These are phyloP conservation scores for Clavariopsis aquatica DNA, from an alignment of 495 filamentous ascomycete species.

Conservation along the genomic window DNA sequence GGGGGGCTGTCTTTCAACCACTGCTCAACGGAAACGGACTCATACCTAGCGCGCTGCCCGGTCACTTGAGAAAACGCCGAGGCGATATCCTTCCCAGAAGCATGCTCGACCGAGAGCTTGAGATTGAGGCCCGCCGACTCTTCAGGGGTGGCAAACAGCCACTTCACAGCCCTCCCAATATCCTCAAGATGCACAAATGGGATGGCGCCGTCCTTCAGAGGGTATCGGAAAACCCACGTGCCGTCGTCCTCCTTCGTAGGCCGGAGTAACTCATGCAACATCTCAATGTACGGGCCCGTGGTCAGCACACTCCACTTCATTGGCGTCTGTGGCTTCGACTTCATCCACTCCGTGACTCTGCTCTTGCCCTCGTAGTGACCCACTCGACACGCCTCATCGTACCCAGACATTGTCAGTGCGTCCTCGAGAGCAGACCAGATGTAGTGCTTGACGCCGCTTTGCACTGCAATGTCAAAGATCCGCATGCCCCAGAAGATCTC, in stretches of 20 bases:
- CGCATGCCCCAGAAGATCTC: conserved; percentile 60
- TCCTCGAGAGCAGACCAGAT: conserved; percentile 43
- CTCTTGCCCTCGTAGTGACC: conserved; percentile 62
- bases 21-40: conserved; percentile 9
- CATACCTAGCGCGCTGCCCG: conserved; percentile 23
- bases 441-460: conserved; percentile 55
- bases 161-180: conserved; percentile 16
- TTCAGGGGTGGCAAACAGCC: conserved; percentile 27
- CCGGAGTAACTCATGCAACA: conserved; percentile 44
- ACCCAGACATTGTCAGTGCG: conserved; percentile 49
- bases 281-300: conserved; percentile 58
- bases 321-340: conserved; percentile 44
- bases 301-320: conserved; percentile 56
- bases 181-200: conserved; percentile 33
- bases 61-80: conserved; percentile 23
- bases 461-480: conserved; percentile 56
- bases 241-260: conserved; percentile 17
- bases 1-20: neutral
- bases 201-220: conserved; percentile 25
- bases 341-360: conserved; percentile 55
- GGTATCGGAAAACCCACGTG: conserved; percentile 20
- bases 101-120: conserved; percentile 20
- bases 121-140: conserved; percentile 17
- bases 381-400: conserved; percentile 49
- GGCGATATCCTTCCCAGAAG: conserved; percentile 9